Conservation (phyloP, 495 filamentous ascomycete genomes). For the Lindgomyces ingoldianus region DNA sequence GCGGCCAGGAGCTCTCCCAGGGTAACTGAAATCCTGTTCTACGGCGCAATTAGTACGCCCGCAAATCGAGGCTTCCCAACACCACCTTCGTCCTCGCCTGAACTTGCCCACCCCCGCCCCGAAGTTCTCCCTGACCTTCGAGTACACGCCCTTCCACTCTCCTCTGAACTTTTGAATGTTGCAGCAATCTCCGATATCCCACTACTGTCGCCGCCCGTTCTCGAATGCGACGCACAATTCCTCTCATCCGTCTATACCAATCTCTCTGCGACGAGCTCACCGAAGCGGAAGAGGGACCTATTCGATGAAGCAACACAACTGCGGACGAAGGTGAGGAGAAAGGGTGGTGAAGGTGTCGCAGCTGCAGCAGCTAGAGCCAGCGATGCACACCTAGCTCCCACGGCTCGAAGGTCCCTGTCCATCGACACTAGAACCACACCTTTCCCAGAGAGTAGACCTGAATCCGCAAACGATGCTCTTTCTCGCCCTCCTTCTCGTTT, state of each 20-base stretch:
- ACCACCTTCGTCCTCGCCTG: slow-evolving; percentile 51
- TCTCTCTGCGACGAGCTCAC: slow-evolving; percentile 31
- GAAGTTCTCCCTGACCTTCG: slow-evolving; percentile 7
- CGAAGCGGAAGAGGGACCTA: slow-evolving; percentile 58
- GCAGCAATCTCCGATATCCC: slow-evolving; percentile 15
- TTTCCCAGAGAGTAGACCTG: slow-evolving; percentile 1
- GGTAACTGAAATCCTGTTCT: slow-evolving; percentile 59
- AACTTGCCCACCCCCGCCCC: slow-evolving; percentile 4
- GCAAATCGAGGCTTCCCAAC: slow-evolving; percentile 42
- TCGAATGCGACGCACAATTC: slow-evolving; percentile 31
- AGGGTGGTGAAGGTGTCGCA: slow-evolving; percentile 59
- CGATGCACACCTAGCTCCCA: not conserved
- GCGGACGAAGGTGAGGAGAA: slow-evolving; percentile 55
- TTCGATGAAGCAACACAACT: slow-evolving; percentile 64
- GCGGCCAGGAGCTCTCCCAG: slow-evolving; percentile 4
- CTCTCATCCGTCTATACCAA: slow-evolving; percentile 18
- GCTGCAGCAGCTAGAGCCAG: slow-evolving; percentile 53
- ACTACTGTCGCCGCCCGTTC: slow-evolving; percentile 1
- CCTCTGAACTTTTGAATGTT: slow-evolving; percentile 42
- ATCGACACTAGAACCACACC: slow-evolving; percentile 28
- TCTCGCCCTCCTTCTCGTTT: slow-evolving; percentile 20
- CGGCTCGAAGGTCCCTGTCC: slow-evolving; percentile 35
- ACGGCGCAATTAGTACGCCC: slow-evolving; percentile 41
- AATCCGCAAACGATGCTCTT: slow-evolving; percentile 8
- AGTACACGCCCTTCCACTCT: slow-evolving; percentile 48